A percentile compares a stretch with the other conserved stretches of the same genome.
phyloP scores from a whole-genome alignment of 2,329 filamentous ascomycete genomes.

The Sporothrix euskadiensis region DNA sequence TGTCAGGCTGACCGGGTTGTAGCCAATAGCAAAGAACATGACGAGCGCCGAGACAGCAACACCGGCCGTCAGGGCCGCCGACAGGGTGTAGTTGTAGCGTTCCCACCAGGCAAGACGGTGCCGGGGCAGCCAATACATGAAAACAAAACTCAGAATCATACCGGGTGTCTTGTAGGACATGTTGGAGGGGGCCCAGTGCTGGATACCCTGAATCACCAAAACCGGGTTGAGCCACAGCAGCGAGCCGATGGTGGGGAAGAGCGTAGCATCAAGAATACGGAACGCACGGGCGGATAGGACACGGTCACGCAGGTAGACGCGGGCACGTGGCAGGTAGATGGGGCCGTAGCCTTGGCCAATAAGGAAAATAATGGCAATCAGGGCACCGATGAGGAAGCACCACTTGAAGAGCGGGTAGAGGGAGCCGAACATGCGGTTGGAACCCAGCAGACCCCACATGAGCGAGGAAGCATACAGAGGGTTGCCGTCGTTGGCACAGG shows the following conservation, averaged over 20 bases:
- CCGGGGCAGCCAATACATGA: conserved; percentile 48
- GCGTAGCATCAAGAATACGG: conserved; percentile 40
- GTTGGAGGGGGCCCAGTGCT: conserved; percentile 48
- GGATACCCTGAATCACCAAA: conserved; percentile 45
- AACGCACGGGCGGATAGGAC: conserved; percentile 40
- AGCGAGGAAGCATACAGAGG: conserved; percentile 39
- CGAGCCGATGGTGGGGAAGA: conserved; percentile 44
- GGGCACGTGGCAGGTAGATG: conserved; percentile 41
- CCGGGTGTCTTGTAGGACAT: conserved; percentile 48
- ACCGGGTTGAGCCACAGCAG: conserved; percentile 47
- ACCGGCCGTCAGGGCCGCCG: conserved; percentile 46
- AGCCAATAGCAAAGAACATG: conserved; percentile 48
- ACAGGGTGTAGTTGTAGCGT: conserved; percentile 51
- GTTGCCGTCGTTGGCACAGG: conserved; percentile 37
- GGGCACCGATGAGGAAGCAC: conserved; percentile 47
- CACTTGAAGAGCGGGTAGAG: conserved; percentile 48
- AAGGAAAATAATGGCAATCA: conserved; percentile 43
- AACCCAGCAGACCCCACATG: conserved; percentile 44
- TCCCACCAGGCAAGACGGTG: conserved; percentile 46
- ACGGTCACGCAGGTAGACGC: conserved; percentile 37
- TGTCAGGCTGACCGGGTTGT: conserved; percentile 41
- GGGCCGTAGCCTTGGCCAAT: conserved; percentile 41
- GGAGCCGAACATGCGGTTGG: conserved; percentile 44
- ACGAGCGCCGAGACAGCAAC: conserved; percentile 47
- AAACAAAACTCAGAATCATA: conserved; percentile 45